phyloP scores from a whole-genome alignment of 768 basidiomycete species.

The Hortiboletus flavorubellus region DNA sequence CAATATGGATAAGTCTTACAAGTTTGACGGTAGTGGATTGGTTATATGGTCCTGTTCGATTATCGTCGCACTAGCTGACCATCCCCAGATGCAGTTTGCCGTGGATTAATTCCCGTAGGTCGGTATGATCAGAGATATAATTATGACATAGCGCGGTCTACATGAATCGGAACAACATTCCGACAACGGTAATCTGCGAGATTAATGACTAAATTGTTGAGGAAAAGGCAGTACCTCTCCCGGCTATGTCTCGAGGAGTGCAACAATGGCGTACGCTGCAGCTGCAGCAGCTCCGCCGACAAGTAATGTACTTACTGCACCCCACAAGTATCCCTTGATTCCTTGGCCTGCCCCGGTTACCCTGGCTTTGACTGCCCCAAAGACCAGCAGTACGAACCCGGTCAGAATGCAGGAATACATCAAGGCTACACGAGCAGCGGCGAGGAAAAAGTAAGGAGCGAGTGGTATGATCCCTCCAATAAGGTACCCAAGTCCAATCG shows the following conservation, averaged over 20 bases:
- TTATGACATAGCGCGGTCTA: constrained; percentile 1
- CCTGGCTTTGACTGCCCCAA: constrained; percentile 87
- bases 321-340: constrained; percentile 73
- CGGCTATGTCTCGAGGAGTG: constrained; percentile 38
- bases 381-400: constrained; percentile 79
- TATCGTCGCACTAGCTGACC: too few relatives aligned
- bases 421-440: constrained; percentile 61
- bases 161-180: background rate
- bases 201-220: background rate
- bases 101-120: background rate
- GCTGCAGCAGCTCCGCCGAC: constrained; percentile 92
- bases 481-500: constrained; percentile 94
- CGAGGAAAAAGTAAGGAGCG: constrained; percentile 87
- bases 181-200: background rate
- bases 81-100: background rate
- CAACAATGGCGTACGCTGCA: constrained; percentile 60
- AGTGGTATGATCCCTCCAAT: constrained; percentile 92
- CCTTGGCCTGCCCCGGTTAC: constrained; percentile 78
- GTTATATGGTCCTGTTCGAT: too few relatives aligned
- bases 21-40: background rate
- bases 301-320: constrained; percentile 79
- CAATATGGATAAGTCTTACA: background rate
- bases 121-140: background rate
- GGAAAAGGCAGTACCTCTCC: background rate
- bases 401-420: constrained; percentile 79